Evolutionary conservation across 495 filamentous ascomycete species (phyloP).

Genomic region (Trichoderma erinaceum): DNA sequence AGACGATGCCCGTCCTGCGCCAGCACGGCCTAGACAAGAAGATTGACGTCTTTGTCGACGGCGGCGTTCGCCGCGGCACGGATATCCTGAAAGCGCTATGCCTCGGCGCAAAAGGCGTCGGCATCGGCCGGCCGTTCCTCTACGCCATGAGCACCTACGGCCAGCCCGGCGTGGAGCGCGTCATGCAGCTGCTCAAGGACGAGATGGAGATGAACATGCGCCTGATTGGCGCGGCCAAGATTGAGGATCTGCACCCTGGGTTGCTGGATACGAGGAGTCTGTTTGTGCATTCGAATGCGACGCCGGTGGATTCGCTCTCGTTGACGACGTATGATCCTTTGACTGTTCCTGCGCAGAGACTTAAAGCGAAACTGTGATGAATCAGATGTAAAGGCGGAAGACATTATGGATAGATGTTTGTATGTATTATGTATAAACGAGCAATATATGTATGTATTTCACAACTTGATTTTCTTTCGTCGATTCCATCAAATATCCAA

Average conservation of each 20-base stretch:
- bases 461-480: neutral
- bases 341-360: conserved; percentile 34
- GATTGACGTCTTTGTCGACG: conserved; percentile 89
- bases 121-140: conserved; percentile 90
- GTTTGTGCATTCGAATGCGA: conserved; percentile 58
- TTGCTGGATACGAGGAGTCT: conserved; percentile 72
- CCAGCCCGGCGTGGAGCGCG: conserved; percentile 75
- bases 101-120: conserved; percentile 85
- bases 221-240: conserved; percentile 67
- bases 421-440: conserved; percentile 1
- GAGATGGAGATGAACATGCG: conserved; percentile 99
- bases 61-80: conserved; percentile 81
- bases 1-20: conserved; percentile 91
- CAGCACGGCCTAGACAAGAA: conserved; percentile 73
- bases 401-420: neutral
- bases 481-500: neutral
- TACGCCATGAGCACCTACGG: conserved; percentile 96
- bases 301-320: conserved; percentile 60
- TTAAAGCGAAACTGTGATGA: conserved; percentile 28
- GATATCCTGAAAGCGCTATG: conserved; percentile 97
- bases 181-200: conserved; percentile 92
- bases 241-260: conserved; percentile 72
- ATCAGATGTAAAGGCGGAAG: neutral
- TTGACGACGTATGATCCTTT: conserved; percentile 39
- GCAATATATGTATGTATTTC: conserved; percentile 8